Base-by-base conservation (phyloP, 2,329 filamentous ascomycete species). In the Aspergillus pseudoterreus region DNA sequence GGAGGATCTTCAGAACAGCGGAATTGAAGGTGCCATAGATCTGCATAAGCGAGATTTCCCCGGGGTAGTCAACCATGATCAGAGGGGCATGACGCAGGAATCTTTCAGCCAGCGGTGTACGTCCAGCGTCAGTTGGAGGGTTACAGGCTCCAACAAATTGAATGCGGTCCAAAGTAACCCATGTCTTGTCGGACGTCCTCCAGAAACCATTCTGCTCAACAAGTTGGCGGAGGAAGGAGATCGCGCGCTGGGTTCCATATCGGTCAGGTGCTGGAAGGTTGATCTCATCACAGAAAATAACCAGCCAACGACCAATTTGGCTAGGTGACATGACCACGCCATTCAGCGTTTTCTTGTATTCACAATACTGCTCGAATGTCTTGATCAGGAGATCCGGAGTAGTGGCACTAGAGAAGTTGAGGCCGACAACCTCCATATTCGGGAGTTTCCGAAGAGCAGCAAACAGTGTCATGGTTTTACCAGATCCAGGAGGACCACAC, bases 381-480 rank as follows among this genome's bases (percentile, higher is more conserved):
- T 99, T 99, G 78, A 99, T 92, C 56, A 99, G 82, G 24, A 99
- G 83, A 71, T 99, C 95, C 1, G 94, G 95, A 0, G 94, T 99
- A 0, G 95, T 99, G 1, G 94, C 95, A 63, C 94, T 99, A 4
- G 95, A 99, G 72, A 99, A 99, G 74, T 99, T 99, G 69, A 99
- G 89, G 45, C 94, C 94, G 30, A 99, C 95, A 52, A 96, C 91
- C 73, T 99, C 94, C 92, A 99, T 96, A 69, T 96, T 96, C 3
- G 92, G 92, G 52, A 99, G 79, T 73, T 99, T 99, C 58, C 94
- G 87, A 49, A 99, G 83, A 32, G 94, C 94, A 68, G 92, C 96
- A 78, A 99, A 99, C 11, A 99, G 78, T 10, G 94, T 99, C 94
- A 99, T 99, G 4, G 94, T 99, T 78, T 99, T 99, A 79, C 94